Conservation (phyloP, 495 filamentous ascomycete genomes). For the Echria macrotheca region DNA sequence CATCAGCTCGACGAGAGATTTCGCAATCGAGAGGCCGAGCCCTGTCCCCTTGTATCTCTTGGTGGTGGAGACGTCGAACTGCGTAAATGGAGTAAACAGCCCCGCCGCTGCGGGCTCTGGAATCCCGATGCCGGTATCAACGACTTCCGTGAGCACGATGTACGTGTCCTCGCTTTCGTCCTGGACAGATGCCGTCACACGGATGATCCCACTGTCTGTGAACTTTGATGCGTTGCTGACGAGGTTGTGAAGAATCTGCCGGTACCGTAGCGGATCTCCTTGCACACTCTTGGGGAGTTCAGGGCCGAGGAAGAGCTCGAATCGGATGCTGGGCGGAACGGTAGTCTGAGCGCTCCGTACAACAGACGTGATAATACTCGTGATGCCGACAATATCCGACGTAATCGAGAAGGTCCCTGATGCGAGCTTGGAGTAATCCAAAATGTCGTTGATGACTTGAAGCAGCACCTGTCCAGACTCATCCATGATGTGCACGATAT, state of each 20-base stretch:
- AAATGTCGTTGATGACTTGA: slow-evolving; percentile 48
- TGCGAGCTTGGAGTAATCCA: slow-evolving; percentile 47
- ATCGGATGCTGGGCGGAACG: slow-evolving; percentile 27
- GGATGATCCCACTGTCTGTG: slow-evolving; percentile 40
- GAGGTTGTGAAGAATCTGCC: slow-evolving; percentile 46
- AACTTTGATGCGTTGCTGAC: slow-evolving; percentile 46
- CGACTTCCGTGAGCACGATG: slow-evolving; percentile 54
- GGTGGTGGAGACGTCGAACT: slow-evolving; percentile 68
- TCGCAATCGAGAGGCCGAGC: slow-evolving; percentile 71
- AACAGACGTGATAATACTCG: slow-evolving; percentile 48
- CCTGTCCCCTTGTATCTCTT: slow-evolving; percentile 79
- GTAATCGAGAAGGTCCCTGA: slow-evolving; percentile 43
- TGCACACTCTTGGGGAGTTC: slow-evolving; percentile 36
- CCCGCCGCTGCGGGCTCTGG: slow-evolving; percentile 52
- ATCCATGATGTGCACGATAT: slow-evolving; percentile 42
- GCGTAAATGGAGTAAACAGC: slow-evolving; percentile 78
- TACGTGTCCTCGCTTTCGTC: slow-evolving; percentile 38
- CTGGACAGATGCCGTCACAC: slow-evolving; percentile 27
- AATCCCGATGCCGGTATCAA: slow-evolving; percentile 75
- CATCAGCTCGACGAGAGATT: slow-evolving; percentile 68
- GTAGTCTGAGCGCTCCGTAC: slow-evolving; percentile 41
- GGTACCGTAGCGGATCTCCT: slow-evolving; percentile 44
- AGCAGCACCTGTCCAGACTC: slow-evolving; percentile 44
- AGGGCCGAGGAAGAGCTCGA: slow-evolving; percentile 34
- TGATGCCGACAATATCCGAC: slow-evolving; percentile 37